Evolutionary conservation across 2,329 filamentous ascomycete species (phyloP).

Genomic region (Didymella arachidicola): DNA sequence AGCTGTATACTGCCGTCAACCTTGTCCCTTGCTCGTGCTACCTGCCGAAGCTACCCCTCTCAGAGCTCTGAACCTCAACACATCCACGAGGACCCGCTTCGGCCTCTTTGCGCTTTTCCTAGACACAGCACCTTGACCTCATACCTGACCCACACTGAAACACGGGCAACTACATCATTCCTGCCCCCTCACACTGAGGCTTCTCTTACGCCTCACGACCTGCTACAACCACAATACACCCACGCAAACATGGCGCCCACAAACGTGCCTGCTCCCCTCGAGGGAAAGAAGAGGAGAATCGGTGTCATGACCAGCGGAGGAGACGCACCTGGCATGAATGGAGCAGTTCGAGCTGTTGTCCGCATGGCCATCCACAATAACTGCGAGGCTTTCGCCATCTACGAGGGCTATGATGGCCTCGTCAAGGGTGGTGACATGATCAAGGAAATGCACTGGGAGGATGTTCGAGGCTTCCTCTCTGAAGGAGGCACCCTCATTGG

Average conservation of each 20-base stretch:
- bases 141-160: constrained; percentile 33
- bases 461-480: constrained; percentile 92
- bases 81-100: constrained; percentile 31
- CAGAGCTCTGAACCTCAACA: constrained; percentile 34
- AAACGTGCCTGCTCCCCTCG: constrained; percentile 47
- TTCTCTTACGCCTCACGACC: constrained; percentile 12
- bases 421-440: constrained; percentile 91
- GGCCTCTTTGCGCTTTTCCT: constrained; percentile 27
- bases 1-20: constrained; percentile 1
- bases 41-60: constrained; percentile 21
- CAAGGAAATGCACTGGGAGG: constrained; percentile 85
- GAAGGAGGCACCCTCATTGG: constrained; percentile 96
- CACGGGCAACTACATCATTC: constrained; percentile 19
- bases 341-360: constrained; percentile 86
- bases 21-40: constrained; percentile 5
- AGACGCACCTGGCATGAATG: constrained; percentile 95
- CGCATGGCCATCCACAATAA: constrained; percentile 85
- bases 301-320: constrained; percentile 94
- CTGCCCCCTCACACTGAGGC: constrained; percentile 12
- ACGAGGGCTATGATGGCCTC: constrained; percentile 95
- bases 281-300: constrained; percentile 69
- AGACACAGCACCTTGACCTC: constrained; percentile 34
- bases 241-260: constrained; percentile 40
- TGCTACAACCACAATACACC: constrained; percentile 7
- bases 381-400: constrained; percentile 62